Evolutionary conservation across 164 flowering plant genomes (phyloP), one percentile per base, ranked within the genome.

Genomic region (Brasenia schreberi): DNA sequence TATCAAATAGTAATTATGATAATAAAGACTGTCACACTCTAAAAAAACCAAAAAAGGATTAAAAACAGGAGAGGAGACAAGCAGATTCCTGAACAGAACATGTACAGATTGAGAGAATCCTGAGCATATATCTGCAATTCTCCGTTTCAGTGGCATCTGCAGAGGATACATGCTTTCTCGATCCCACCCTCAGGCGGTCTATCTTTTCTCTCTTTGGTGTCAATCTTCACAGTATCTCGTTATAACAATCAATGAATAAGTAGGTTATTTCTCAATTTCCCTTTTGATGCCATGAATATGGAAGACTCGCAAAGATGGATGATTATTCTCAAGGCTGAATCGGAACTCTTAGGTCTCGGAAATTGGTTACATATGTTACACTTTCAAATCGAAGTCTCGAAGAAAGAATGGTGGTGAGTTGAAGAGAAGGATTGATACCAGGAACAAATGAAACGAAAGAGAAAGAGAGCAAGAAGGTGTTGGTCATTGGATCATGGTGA

Each of bases 401-500:
- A 49, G 56, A 49, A 49, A 49, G 56, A 49, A 49, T 49, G 56
- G 16, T 9, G 56, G 2, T 49, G 56, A 14, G 16, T 9, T 9
- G 56, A 49, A 49, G 16, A 49, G 56, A 49, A 49, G 56, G 10
- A 14, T 49, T 6, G 56, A 49, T 9, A 49, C 56, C 4, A 14
- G 5, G 16, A 9, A 49, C 10, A 1, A 12, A 45, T 7, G 56
- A 9, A 14, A 9, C 56, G 63, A n/a, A 7, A n/a, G 18, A 61
- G 63, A 61, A 19, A 17, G 18, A 61, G 63, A 61, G 63, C 10
- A 23, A 61, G 60, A 58, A 5, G 18, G 4, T 18, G 63, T 11
- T 61, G 18, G 63, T 61, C 63, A 61, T 23, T 61, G 63, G 18
- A 61, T 23, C 63, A 61, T 61, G 63, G 63, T 23, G 23, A 61